Evolutionary conservation across 805 yeast genomes (phyloP).

Genomic region (Cyberlindnera lachancei): DNA sequence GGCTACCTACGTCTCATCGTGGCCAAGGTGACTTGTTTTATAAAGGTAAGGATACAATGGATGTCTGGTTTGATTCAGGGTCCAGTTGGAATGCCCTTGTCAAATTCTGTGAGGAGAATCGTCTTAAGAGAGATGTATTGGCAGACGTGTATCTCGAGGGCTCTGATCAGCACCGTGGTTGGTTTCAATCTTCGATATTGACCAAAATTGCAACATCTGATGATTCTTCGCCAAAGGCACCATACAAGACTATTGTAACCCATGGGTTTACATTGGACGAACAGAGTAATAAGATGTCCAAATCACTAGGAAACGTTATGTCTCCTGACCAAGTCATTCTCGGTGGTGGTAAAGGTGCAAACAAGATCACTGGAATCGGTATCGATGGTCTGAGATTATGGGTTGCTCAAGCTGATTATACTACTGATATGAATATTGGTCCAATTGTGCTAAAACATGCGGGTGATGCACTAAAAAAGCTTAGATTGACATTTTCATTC

Average conservation of each 20-base stretch:
- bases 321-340: slow-evolving; percentile 56
- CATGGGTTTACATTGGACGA: slow-evolving; percentile 93
- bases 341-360: slow-evolving; percentile 37
- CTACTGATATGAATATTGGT: slow-evolving; percentile 72
- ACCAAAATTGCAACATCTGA: slow-evolving; percentile 53
- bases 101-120: slow-evolving; percentile 29
- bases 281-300: slow-evolving; percentile 86
- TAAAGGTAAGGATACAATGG: slow-evolving; percentile 89
- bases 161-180: slow-evolving; percentile 97
- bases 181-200: slow-evolving; percentile 93
- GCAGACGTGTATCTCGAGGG: slow-evolving; percentile 93
- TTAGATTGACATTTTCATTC: slow-evolving; percentile 74
- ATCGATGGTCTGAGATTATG: slow-evolving; percentile 87
- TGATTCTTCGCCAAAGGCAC: slow-evolving; percentile 34
- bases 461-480: slow-evolving; percentile 71
- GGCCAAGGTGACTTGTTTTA: slow-evolving; percentile 35
- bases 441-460: slow-evolving; percentile 67
- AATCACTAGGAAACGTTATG: slow-evolving; percentile 79
- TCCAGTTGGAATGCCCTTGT: slow-evolving; percentile 72
- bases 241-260: slow-evolving; percentile 71
- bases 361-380: slow-evolving; percentile 57
- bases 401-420: slow-evolving; percentile 84
- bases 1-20: slow-evolving; percentile 60
- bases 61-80: slow-evolving; percentile 99
- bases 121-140: slow-evolving; percentile 33